phyloP scores from a whole-genome alignment of 2,329 filamentous ascomycete genomes.

The Neonectria faginata region DNA sequence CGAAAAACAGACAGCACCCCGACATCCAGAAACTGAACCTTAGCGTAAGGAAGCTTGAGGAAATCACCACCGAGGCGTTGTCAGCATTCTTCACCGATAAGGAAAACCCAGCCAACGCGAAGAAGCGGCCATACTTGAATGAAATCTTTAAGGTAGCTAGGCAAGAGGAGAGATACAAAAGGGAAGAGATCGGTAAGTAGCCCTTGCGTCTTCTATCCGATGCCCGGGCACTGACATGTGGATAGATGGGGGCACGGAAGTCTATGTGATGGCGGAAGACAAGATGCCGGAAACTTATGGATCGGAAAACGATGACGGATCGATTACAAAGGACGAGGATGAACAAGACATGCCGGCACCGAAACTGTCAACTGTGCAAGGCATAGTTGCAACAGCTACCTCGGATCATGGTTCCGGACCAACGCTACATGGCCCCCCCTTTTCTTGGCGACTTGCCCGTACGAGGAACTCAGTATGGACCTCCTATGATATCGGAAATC shows the following conservation, averaged over 20 bases:
- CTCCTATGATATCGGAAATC: conserved; percentile 59
- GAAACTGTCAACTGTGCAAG: conserved; percentile 49
- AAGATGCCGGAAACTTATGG: conserved; percentile 60
- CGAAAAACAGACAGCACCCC: conserved; percentile 60
- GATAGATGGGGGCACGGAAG: conserved; percentile 60
- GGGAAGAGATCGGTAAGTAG: conserved; percentile 67
- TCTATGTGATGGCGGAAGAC: conserved; percentile 66
- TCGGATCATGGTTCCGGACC: conserved; percentile 53
- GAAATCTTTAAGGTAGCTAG: conserved; percentile 73
- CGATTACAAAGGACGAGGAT: conserved; percentile 58
- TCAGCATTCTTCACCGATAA: conserved; percentile 64
- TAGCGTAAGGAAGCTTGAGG: conserved; percentile 67
- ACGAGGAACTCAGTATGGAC: conserved; percentile 55
- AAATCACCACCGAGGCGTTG: conserved; percentile 68
- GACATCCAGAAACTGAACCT: conserved; percentile 66
- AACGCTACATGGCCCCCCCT: conserved; percentile 48
- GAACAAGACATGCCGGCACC: conserved; percentile 54
- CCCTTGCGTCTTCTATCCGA: neutral
- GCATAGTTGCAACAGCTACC: conserved; percentile 51
- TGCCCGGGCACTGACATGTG: conserved; percentile 7
- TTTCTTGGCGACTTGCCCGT: conserved; percentile 60
- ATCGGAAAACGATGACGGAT: conserved; percentile 60
- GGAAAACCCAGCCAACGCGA: conserved; percentile 66
- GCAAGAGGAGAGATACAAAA: conserved; percentile 66
- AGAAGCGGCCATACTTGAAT: conserved; percentile 66